Conservation (phyloP, 2,329 filamentous ascomycete species). For the Cordyceps tenuipes region DNA sequence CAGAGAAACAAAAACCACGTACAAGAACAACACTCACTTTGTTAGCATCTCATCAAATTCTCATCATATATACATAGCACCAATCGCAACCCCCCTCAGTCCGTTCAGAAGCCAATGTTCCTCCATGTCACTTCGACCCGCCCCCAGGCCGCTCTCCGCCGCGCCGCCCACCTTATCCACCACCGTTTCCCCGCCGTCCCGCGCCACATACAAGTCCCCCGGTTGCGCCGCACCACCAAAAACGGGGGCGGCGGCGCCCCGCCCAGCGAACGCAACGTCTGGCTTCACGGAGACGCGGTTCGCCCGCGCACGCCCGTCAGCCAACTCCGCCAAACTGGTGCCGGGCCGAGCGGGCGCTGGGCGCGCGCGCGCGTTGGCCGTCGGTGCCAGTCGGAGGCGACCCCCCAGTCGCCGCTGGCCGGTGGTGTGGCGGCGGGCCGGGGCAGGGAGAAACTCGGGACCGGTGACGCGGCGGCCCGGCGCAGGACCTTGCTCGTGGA, state of each 20-base stretch:
- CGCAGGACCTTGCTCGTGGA: background rate
- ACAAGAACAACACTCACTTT: too few species aligned
- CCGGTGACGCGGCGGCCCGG: background rate
- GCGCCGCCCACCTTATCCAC: too few species aligned
- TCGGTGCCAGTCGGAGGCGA: too few species aligned
- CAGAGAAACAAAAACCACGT: too few species aligned
- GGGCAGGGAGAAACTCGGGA: background rate
- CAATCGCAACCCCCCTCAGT: background rate
- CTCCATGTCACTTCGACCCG: slow-evolving; percentile 1
- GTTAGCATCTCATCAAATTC: background rate
- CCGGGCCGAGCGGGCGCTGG: too few species aligned
- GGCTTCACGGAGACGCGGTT: slow-evolving; percentile 18
- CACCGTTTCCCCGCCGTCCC: slow-evolving; percentile 14
- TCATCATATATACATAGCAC: background rate
- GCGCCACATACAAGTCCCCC: slow-evolving; percentile 16
- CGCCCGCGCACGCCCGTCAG: too few species aligned
- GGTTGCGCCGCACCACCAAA: slow-evolving; percentile 15
- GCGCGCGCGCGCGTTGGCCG: too few species aligned
- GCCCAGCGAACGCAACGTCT: too few species aligned
- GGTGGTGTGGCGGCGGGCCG: too few species aligned
- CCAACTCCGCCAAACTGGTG: too few species aligned
- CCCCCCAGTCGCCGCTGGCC: too few species aligned
- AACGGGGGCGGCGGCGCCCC: too few species aligned
- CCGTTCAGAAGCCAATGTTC: background rate
- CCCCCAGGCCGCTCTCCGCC: background rate